phyloP scores from a whole-genome alignment of 495 filamentous ascomycete species.

The Emericellopsis terricola region DNA sequence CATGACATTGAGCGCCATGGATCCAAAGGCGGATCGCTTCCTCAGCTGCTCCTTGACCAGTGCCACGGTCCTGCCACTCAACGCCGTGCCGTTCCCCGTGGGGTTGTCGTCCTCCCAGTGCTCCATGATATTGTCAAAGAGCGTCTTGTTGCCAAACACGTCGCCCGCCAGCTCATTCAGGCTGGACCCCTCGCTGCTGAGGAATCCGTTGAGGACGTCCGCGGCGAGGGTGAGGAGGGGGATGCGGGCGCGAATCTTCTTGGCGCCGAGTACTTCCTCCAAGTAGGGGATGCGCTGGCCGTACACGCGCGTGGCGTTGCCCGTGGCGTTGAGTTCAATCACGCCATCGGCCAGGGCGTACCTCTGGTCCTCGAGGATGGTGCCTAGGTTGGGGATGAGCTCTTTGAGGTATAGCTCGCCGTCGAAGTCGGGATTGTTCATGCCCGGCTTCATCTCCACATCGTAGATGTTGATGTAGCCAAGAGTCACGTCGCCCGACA shows the following conservation, averaged over 20 bases:
- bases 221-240: slow-evolving; percentile 17
- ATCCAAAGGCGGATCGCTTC: neutral
- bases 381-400: slow-evolving; percentile 17
- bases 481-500: slow-evolving; percentile 18
- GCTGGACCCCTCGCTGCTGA: slow-evolving; percentile 3
- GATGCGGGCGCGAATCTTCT: slow-evolving; percentile 17
- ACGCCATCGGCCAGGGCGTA: slow-evolving; percentile 16
- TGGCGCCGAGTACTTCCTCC: slow-evolving; percentile 23
- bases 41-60: neutral
- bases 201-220: slow-evolving; percentile 16
- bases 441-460: slow-evolving; percentile 22
- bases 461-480: slow-evolving; percentile 22
- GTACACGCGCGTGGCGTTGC: slow-evolving; percentile 23
- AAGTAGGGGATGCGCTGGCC: slow-evolving; percentile 24
- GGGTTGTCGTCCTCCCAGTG: neutral
- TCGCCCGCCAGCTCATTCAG: neutral
- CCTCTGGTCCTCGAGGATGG: slow-evolving; percentile 15
- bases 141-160: neutral
- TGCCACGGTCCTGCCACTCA: neutral
- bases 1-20: neutral
- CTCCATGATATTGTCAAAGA: neutral
- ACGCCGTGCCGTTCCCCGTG: neutral
- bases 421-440: slow-evolving; percentile 23
- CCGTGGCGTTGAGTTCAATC: slow-evolving; percentile 20
- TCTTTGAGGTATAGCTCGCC: slow-evolving; percentile 17